phyloP scores from a whole-genome alignment of 2,329 filamentous ascomycete species.

The Helotiales sp. region DNA sequence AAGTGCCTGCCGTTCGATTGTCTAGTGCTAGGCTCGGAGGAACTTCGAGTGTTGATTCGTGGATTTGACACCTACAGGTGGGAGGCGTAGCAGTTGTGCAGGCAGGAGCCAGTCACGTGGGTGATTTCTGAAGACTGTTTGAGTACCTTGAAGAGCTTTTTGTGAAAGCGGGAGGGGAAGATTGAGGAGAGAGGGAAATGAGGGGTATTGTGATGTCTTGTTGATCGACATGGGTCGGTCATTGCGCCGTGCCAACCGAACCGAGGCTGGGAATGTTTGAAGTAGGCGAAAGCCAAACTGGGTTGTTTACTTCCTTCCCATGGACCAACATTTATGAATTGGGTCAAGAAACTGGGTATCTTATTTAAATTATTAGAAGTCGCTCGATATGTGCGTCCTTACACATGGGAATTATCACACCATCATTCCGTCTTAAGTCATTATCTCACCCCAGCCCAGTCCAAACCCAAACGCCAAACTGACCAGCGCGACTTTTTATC shows the following conservation, averaged over 20 bases:
- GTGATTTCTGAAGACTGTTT: background rate
- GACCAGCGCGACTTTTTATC: background rate
- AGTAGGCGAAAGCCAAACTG: no score
- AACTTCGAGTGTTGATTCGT: background rate
- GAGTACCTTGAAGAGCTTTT: background rate
- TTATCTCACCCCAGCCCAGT: background rate
- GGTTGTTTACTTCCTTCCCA: background rate
- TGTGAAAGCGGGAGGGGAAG: background rate
- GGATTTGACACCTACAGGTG: background rate
- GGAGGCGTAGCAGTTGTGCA: background rate
- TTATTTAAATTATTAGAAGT: background rate
- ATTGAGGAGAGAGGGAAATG: background rate
- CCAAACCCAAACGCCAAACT: background rate
- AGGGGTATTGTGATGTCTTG: background rate
- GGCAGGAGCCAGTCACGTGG: background rate
- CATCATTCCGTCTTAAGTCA: background rate
- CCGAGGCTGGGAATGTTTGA: background rate
- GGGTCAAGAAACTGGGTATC: background rate
- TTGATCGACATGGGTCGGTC: background rate
- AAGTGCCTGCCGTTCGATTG: no score
- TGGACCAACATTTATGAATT: background rate
- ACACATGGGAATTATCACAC: no score
- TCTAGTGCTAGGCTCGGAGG: background rate
- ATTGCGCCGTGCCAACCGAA: background rate
- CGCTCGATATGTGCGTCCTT: background rate